These are phyloP conservation scores for Melaleuca alternifolia DNA, from an alignment of 345 rosid genomes.

Conservation along the genomic window DNA sequence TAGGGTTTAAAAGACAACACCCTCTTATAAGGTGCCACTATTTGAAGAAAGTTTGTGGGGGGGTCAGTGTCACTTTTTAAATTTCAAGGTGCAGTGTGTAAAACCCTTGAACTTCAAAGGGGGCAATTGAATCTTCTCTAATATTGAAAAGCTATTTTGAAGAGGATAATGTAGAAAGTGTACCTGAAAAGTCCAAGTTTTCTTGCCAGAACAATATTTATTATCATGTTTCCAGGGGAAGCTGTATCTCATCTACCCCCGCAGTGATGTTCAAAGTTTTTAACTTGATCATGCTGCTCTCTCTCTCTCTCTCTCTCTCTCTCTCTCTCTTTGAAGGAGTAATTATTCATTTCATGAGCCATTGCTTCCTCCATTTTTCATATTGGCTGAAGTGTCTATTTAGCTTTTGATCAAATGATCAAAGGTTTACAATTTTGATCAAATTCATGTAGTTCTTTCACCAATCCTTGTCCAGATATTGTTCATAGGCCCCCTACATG, in stretches of 20 bases:
- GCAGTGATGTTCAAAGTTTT: background rate
- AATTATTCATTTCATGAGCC: background rate
- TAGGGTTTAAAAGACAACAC: background rate
- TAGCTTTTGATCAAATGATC: background rate
- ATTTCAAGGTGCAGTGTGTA: background rate
- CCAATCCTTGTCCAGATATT: constrained; percentile 25
- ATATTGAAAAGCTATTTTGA: background rate
- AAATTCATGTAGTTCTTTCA: background rate
- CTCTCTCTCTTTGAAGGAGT: background rate
- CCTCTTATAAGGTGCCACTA: background rate
- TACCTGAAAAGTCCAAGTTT: background rate
- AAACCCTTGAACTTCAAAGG: background rate
- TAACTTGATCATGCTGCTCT: background rate
- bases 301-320: background rate
- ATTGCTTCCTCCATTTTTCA: background rate
- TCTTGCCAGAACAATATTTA: background rate
- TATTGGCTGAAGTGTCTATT: background rate
- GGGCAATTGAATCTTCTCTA: background rate
- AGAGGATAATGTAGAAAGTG: background rate
- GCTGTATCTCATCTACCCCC: background rate
- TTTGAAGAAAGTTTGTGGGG: background rate
- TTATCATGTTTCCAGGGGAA: background rate
- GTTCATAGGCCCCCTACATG: constrained; percentile 72
- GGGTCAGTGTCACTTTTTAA: background rate
- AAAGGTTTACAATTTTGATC: background rate